Conservation (phyloP, 495 filamentous ascomycete genomes). For the Diplogelasinospora grovesii region DNA sequence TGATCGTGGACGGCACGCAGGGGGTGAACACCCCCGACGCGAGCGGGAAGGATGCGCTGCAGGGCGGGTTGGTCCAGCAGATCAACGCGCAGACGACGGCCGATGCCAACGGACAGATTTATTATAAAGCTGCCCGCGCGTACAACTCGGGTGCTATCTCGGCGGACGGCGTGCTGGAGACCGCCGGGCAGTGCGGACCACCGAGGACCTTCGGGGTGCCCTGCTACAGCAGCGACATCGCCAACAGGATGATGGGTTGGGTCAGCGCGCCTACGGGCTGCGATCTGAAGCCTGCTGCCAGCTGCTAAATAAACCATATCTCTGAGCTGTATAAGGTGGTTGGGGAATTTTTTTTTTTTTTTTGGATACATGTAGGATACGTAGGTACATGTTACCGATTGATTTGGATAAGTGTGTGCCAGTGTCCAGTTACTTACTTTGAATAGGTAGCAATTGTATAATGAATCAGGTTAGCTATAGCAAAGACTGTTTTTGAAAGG, state of each 20-base stretch:
- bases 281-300: neutral
- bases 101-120: neutral
- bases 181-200: neutral
- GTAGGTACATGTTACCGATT: too few relatives aligned
- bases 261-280: neutral
- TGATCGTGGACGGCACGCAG: neutral
- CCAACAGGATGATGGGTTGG: neutral
- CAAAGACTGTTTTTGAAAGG: too few relatives aligned
- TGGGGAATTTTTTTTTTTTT: too few relatives aligned
- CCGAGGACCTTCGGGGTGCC: neutral
- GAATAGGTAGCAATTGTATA: too few relatives aligned
- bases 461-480: too few relatives aligned
- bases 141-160: neutral
- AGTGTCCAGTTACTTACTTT: too few relatives aligned
- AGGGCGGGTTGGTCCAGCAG: neutral
- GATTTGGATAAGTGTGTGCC: too few relatives aligned
- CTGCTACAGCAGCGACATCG: neutral
- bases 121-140: neutral
- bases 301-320: too few relatives aligned
- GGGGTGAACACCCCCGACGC: neutral
- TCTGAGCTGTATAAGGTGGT: too few relatives aligned
- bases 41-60: neutral
- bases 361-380: too few relatives aligned
- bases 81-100: neutral
- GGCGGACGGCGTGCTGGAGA: neutral